Percentiles rank a stretch among this genome's conserved stretches.
These are phyloP conservation scores for Fusarium secorum DNA, from an alignment of 2,329 filamentous ascomycete genomes.

Conservation along the genomic window DNA sequence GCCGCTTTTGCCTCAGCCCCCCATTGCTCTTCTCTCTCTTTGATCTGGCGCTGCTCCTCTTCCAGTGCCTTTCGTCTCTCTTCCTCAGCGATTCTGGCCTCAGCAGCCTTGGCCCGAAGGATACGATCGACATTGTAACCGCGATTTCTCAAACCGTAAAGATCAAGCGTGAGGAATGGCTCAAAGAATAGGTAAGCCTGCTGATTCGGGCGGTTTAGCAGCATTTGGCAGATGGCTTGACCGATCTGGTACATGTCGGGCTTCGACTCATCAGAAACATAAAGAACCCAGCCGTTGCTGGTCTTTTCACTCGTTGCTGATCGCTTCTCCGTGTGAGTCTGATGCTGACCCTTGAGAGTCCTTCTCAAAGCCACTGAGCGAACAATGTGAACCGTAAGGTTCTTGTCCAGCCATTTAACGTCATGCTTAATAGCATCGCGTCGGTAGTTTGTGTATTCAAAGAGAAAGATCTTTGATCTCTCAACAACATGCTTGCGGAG, in stretches of 20 bases:
- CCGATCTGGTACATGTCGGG: slow-evolving; percentile 93
- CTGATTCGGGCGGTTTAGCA: slow-evolving; percentile 84
- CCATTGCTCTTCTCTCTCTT: slow-evolving; percentile 60
- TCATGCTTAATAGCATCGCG: slow-evolving; percentile 85
- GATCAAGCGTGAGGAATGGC: slow-evolving; percentile 84
- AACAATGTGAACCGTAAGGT: slow-evolving; percentile 80
- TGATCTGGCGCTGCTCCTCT: slow-evolving; percentile 73
- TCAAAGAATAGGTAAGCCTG: slow-evolving; percentile 92
- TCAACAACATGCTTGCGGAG: slow-evolving; percentile 86
- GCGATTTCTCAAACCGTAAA: slow-evolving; percentile 81
- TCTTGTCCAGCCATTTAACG: slow-evolving; percentile 87
- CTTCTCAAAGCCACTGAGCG: slow-evolving; percentile 79
- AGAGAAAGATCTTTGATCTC: slow-evolving; percentile 86
- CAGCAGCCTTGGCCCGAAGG: slow-evolving; percentile 83
- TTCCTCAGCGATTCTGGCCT: slow-evolving; percentile 86
- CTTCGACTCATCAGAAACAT: slow-evolving; percentile 71
- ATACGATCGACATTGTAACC: slow-evolving; percentile 98
- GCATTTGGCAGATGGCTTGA: slow-evolving; percentile 80
- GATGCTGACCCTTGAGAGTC: slow-evolving; percentile 73
- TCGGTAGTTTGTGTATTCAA: slow-evolving; percentile 75
- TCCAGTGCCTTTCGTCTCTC: slow-evolving; percentile 78
- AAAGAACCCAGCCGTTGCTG: slow-evolving; percentile 70
- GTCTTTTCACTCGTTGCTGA: slow-evolving; percentile 72
- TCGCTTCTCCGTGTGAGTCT: slow-evolving; percentile 76
- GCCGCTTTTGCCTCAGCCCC: slow-evolving; percentile 48